Base-by-base conservation (phyloP, 192 early-diverging fungal species). In the Coemansia umbellata region DNA sequence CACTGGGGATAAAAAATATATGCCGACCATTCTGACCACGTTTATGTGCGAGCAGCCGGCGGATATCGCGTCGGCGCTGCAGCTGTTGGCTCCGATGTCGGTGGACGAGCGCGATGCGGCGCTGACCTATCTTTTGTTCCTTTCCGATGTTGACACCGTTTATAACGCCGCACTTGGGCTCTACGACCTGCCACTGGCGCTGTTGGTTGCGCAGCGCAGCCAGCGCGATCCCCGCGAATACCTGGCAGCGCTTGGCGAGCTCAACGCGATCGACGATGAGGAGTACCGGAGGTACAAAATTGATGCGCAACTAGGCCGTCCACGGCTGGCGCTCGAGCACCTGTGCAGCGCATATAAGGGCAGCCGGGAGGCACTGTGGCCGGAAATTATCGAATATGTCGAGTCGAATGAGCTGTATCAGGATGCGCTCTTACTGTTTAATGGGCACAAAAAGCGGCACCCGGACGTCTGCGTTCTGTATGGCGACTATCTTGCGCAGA, bases 191-290 rank as follows among this genome's bases (percentile, higher is more conserved):
- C 74, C 83, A 11, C 71, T 98, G 24, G 92, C 93, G 1, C 64
- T 98, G 24, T 87, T 94, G 85, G 92, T 97, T 28, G 96, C 94
- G n/a, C 93, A 97, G 63, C 88, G 91, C 69, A 91, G 91, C 19
- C 94, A 98, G 52, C 95, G 89, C 74, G 95, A 98, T 80, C 95
- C 95, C 17, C 78, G 91, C 23, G 96, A 98, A 74, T 98, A 95
- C 52, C 69, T 98, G 27, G 85, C 92, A 0, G 94, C 93, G 62
- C 72, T 98, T 37, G 78, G 86, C 27, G 85, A 86, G 41, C 84
- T 98, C 27, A 82, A 90, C 21, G 80, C 80, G 15, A 64, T 92
- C n/a, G 77, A 85, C 22, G 58, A 40, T 51, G 78, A 80, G 31
- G 80, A 86, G 42, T 92, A 92, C 55, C 91, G 93, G 51, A 84